Conservation (phyloP, 75 land plant species). For the Sequoiadendron giganteum region DNA sequence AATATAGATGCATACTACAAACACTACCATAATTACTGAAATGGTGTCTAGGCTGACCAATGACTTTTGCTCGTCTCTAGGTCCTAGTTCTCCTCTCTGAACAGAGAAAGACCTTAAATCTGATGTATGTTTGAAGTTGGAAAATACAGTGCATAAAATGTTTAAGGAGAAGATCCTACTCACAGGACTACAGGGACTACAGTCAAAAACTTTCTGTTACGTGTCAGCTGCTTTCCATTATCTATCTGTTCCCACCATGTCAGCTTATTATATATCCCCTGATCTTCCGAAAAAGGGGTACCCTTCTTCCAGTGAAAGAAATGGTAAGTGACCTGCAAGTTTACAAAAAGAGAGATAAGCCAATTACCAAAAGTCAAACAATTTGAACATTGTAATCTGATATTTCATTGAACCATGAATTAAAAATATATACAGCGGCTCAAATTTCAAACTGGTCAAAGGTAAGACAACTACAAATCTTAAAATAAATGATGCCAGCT, state of each 20-base stretch:
- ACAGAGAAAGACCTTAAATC: neutral
- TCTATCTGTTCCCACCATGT: slow-evolving; percentile 97
- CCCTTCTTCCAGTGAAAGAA: slow-evolving; percentile 94
- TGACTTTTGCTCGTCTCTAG: neutral
- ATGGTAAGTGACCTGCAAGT: slow-evolving; percentile 65
- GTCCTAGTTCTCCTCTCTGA: neutral
- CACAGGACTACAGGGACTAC: slow-evolving; percentile 91
- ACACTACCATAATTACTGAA: neutral
- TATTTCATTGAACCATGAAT: neutral
- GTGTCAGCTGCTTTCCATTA: slow-evolving; percentile 84
- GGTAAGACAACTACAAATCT: neutral
- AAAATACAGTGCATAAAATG: neutral
- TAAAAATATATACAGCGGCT: neutral
- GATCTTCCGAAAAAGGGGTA: slow-evolving; percentile 89
- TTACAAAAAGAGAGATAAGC: neutral
- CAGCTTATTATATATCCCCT: slow-evolving; percentile 75
- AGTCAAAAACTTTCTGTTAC: slow-evolving; percentile 82
- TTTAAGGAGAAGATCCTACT: slow-evolving; percentile 19
- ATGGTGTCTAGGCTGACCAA: too few relatives aligned
- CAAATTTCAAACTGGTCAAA: neutral
- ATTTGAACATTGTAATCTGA: neutral
- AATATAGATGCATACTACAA: neutral
- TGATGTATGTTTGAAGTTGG: neutral
- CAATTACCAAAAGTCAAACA: neutral
- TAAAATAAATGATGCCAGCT: neutral